phyloP scores from a whole-genome alignment of 2,329 filamentous ascomycete genomes.

The Stagonosporopsis rhizophila region DNA sequence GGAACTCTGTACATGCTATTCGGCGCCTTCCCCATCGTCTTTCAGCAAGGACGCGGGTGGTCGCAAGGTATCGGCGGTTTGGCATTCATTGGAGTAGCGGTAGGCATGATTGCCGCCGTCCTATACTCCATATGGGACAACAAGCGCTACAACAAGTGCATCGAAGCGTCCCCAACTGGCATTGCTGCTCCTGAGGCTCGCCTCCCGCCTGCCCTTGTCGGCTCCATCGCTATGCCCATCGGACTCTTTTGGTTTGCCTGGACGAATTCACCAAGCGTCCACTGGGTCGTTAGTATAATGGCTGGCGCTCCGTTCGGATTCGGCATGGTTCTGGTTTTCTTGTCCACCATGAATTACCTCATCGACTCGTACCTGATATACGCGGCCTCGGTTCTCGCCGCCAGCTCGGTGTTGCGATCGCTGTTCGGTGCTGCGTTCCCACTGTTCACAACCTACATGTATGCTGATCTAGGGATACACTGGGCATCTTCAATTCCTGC shows the following conservation, averaged over 20 bases:
- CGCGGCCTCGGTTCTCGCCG: constrained; percentile 38
- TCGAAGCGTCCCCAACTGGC: constrained; percentile 21
- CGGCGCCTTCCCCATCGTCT: constrained; percentile 57
- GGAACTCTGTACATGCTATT: constrained; percentile 58
- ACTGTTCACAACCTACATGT: constrained; percentile 57
- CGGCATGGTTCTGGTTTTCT: constrained; percentile 41
- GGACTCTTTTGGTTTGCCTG: constrained; percentile 46
- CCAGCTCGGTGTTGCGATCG: constrained; percentile 56
- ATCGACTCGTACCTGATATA: constrained; percentile 64
- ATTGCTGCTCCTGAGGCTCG: constrained; percentile 63
- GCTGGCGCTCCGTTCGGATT: constrained; percentile 58
- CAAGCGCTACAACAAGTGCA: constrained; percentile 45
- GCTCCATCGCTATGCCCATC: constrained; percentile 64
- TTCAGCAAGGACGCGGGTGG: constrained; percentile 44
- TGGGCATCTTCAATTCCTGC: constrained; percentile 58
- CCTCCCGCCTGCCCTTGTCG: constrained; percentile 67
- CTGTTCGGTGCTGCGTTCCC: constrained; percentile 57
- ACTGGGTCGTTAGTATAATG: constrained; percentile 62
- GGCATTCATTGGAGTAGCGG: constrained; percentile 31
- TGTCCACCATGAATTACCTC: constrained; percentile 68
- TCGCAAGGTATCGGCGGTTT: constrained; percentile 50
- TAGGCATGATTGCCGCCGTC: constrained; percentile 26
- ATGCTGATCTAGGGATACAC: constrained; percentile 54
- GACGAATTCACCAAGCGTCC: constrained; percentile 55
- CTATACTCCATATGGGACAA: constrained; percentile 43